Percentiles rank a stretch among this genome's conserved stretches.
These are phyloP conservation scores for Friedmanniomyces simplex DNA, from an alignment of 495 filamentous ascomycete species.

Conservation along the genomic window DNA sequence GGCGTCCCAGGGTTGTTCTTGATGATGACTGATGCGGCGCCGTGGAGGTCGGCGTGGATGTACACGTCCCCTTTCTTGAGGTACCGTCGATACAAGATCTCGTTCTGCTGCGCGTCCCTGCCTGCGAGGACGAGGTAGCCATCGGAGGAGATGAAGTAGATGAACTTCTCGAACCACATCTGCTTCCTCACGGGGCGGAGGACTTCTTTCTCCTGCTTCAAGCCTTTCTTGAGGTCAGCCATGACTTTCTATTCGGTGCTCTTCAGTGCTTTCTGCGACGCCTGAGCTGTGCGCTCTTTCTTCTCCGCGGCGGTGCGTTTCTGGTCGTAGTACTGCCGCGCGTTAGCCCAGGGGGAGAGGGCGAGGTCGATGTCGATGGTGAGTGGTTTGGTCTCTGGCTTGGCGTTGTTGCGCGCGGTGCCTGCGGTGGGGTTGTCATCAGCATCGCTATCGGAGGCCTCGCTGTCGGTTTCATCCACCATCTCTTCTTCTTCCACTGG, in stretches of 20 bases:
- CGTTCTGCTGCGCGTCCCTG: slow-evolving; percentile 80
- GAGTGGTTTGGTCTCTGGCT: slow-evolving; percentile 40
- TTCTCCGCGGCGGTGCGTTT: slow-evolving; percentile 75
- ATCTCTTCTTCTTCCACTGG: slow-evolving; percentile 51
- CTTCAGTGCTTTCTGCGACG: slow-evolving; percentile 75
- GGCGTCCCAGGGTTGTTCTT: slow-evolving; percentile 68
- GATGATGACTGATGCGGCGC: slow-evolving; percentile 70
- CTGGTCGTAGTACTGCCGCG: slow-evolving; percentile 82
- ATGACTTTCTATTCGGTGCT: slow-evolving; percentile 80
- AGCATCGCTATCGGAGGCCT: slow-evolving; percentile 52
- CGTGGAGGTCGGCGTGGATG: slow-evolving; percentile 80
- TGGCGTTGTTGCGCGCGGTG: slow-evolving; percentile 29
- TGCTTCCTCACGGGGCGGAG: slow-evolving; percentile 70
- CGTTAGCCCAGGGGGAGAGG: slow-evolving; percentile 76
- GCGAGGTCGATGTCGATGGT: slow-evolving; percentile 76
- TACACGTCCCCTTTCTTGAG: slow-evolving; percentile 83
- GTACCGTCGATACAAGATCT: slow-evolving; percentile 76
- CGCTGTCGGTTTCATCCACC: slow-evolving; percentile 54
- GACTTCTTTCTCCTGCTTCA: slow-evolving; percentile 87
- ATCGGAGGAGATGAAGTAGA: slow-evolving; percentile 93
- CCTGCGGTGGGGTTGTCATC: slow-evolving; percentile 33
- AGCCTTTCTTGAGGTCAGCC: slow-evolving; percentile 68
- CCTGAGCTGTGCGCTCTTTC: slow-evolving; percentile 71
- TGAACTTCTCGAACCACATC: slow-evolving; percentile 94
- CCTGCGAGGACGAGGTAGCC: slow-evolving; percentile 85